Conservation (phyloP, 257 asterid genomes). For the Schizonepeta tenuifolia region DNA sequence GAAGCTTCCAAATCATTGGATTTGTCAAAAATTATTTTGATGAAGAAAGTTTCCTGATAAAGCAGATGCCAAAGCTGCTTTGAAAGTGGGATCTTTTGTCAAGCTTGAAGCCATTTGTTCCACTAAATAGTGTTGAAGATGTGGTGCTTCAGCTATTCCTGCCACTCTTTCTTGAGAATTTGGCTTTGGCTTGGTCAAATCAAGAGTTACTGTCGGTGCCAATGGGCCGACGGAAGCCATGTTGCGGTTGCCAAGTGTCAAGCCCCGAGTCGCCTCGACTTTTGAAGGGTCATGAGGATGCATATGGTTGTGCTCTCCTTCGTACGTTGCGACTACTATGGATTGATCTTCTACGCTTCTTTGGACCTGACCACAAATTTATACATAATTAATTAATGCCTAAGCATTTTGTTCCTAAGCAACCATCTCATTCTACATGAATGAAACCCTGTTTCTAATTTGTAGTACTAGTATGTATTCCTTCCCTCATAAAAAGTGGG, state of each 20-base stretch:
- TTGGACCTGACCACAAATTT: conserved; percentile 52
- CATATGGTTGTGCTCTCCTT: conserved; percentile 92
- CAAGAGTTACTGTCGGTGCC: conserved; percentile 58
- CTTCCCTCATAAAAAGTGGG: too few species aligned
- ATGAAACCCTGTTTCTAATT: background rate
- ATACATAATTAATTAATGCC: background rate
- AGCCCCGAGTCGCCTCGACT: conserved; percentile 43
- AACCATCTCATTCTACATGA: background rate
- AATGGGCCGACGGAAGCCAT: conserved; percentile 29
- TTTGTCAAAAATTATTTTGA: conserved; percentile 10
- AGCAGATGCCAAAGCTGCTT: conserved; percentile 84
- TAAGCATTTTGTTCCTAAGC: background rate
- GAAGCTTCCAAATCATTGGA: background rate
- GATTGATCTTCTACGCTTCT: conserved; percentile 82
- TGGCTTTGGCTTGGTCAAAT: conserved; percentile 57
- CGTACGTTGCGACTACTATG: conserved; percentile 73
- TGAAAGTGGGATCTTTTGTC: conserved; percentile 80
- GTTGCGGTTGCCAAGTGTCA: conserved; percentile 44
- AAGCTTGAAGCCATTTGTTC: conserved; percentile 88
- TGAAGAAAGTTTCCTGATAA: conserved; percentile 73
- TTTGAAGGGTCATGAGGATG: conserved; percentile 46
- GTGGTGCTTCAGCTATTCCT: conserved; percentile 45
- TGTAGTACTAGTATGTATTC: too few species aligned
- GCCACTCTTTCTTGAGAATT: conserved; percentile 29
- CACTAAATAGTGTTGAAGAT: conserved; percentile 54